These are phyloP conservation scores for Solanum hybrid DNA, from an alignment of 305 asterid genomes.

Conservation along the genomic window DNA sequence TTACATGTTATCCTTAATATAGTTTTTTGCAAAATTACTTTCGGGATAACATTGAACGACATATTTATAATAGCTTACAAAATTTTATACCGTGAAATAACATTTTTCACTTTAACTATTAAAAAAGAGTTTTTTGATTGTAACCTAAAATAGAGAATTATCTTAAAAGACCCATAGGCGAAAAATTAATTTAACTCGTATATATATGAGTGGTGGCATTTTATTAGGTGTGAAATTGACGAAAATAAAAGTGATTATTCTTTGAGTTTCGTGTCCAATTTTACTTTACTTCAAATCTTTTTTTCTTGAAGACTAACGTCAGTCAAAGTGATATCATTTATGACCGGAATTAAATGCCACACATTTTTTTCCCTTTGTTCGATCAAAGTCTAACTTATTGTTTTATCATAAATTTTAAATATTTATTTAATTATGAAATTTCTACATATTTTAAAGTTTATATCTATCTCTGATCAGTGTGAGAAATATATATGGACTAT, in stretches of 20 bases:
- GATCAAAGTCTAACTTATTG: neutral
- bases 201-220: neutral
- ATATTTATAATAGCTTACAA: neutral
- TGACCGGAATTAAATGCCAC: neutral
- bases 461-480: neutral
- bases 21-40: neutral
- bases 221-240: neutral
- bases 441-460: neutral
- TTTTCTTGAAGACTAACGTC: neutral
- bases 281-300: neutral
- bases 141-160: neutral
- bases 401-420: neutral
- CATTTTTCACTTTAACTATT: neutral
- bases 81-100: neutral
- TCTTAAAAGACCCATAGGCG: neutral
- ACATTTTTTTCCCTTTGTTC: neutral
- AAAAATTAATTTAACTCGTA: neutral
- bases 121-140: neutral
- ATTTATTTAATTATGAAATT: no score
- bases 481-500: neutral
- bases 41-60: neutral
- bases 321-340: neutral
- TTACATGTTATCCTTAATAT: neutral
- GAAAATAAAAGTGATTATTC: neutral
- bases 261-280: neutral